phyloP scores from a whole-genome alignment of 371 early-diverging fungal genomes.

The Zychaea mexicana region DNA sequence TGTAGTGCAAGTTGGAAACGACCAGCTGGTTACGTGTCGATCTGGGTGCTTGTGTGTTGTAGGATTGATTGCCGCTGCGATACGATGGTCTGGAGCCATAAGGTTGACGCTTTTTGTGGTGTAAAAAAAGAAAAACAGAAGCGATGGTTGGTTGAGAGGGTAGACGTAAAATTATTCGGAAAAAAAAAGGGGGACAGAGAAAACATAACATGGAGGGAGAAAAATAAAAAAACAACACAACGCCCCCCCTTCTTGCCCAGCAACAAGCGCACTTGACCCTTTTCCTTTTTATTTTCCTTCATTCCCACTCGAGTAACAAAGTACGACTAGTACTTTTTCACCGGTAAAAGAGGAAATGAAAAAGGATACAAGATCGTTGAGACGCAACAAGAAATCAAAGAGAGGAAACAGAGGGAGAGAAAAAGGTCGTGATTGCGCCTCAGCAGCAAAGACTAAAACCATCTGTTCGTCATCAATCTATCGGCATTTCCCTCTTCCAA shows the following conservation, averaged over 20 bases:
- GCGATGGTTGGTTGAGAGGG: not conserved
- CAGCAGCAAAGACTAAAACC: too few relatives aligned
- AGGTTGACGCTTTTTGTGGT: slow-evolving; percentile 13
- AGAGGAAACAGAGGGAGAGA: too few relatives aligned
- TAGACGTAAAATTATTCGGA: not conserved
- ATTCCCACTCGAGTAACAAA: not conserved
- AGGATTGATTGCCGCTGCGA: not conserved
- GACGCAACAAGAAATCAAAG: too few relatives aligned
- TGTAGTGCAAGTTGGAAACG: slow-evolving; percentile 66
- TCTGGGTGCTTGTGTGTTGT: not conserved
- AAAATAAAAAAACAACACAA: slow-evolving; percentile 17
- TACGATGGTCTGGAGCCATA: slow-evolving; percentile 11
- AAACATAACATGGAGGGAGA: slow-evolving; percentile 13
- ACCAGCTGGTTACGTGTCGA: slow-evolving; percentile 33
- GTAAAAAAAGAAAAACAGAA: slow-evolving; percentile 13
- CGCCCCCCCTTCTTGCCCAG: not conserved
- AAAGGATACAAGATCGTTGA: too few relatives aligned
- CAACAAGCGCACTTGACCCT: not conserved
- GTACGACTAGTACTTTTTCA: too few relatives aligned
- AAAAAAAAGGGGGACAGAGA: slow-evolving; percentile 13
- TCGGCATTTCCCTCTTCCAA: too few relatives aligned
- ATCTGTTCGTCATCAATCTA: too few relatives aligned
- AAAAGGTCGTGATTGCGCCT: too few relatives aligned
- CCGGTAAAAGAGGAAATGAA: too few relatives aligned
- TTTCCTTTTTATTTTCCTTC: not conserved